Base-by-base conservation (phyloP, 1,284 basidiomycete genomes). In the Trichosporon ovoides region DNA sequence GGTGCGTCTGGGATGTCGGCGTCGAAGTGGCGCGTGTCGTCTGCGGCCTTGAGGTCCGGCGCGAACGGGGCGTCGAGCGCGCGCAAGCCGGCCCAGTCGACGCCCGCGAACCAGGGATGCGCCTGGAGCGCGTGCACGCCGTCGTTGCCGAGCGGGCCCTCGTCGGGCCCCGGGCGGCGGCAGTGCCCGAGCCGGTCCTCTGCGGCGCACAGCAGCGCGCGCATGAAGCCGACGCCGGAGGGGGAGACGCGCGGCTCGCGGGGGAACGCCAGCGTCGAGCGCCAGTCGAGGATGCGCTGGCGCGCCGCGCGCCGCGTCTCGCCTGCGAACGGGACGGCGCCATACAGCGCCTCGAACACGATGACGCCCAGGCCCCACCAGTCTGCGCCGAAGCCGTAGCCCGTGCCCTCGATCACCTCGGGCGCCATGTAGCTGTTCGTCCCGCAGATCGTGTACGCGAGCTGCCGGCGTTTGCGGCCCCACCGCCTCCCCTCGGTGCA, bases 301-400 rank as follows among this genome's bases (percentile, higher is more conserved):
- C 91, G 83, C 53, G 92, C 94, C 64, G 90, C 84, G 77, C 93
- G 90, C 36, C 91, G 84, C 71, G 90, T 91, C 68, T 87, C 88
- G 82, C 89, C 90, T 9, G 49, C 49, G 76, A 95, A 93, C 3
- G 94, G 93, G 16, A 93, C 93, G 76, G 89, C 94, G 54, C 89
- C 90, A 68, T 90, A 93, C 69, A 93, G 79, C 71, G 89, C 91
- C 75, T 92, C 89, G 68, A 72, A 73, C 65, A 68, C 70, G 72
- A 96, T 95, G 55, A 95, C 88, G 20, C 93, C 93, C 51, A 97
- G 82, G 73, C 89, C 92, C 94, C 95, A 98, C 93, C 93, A 98
- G 73, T 98, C 94, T 73, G 91, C 96, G 35, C 88, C 89, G 77
- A 90, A 94, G 50, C 89, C 87, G 77, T 98, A 98, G 22, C 93